Evolutionary conservation across 2,329 filamentous ascomycete genomes (phyloP).

Genomic region (Hymenoscyphus albidus): DNA sequence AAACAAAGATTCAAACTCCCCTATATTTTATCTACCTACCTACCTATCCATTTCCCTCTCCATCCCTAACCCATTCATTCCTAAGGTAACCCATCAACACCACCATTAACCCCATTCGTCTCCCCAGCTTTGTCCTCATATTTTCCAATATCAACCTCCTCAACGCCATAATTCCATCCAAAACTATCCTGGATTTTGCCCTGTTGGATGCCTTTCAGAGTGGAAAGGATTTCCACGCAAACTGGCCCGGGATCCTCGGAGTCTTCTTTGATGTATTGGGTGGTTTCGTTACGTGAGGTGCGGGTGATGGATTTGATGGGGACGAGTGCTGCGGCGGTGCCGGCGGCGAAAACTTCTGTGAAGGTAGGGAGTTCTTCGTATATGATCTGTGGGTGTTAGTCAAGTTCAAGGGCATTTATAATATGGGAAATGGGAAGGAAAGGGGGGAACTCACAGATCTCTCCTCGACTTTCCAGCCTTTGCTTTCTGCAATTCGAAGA

Average conservation of each 20-base stretch:
- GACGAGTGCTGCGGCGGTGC: conserved; percentile 86
- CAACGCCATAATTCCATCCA: conserved; percentile 34
- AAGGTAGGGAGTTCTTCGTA: conserved; percentile 58
- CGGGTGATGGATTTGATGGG: conserved; percentile 89
- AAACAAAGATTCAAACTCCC: too few species aligned
- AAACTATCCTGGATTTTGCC: conserved; percentile 68
- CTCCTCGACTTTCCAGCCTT: conserved; percentile 82
- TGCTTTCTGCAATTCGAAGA: conserved; percentile 68
- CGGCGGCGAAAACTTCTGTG: conserved; percentile 82
- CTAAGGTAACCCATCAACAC: not conserved
- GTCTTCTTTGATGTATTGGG: conserved; percentile 51
- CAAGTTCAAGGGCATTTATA: not conserved
- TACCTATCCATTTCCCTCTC: too few species aligned
- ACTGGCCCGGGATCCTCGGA: conserved; percentile 69
- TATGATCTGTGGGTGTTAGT: conserved; percentile 51
- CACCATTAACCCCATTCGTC: not conserved
- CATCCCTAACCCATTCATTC: too few species aligned
- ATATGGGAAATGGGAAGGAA: not conserved
- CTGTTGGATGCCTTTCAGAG: conserved; percentile 80
- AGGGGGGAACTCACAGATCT: conserved; percentile 51
- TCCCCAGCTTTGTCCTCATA: conserved; percentile 21
- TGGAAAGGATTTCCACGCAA: conserved; percentile 67
- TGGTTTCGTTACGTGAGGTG: conserved; percentile 47
- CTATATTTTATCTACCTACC: too few species aligned
- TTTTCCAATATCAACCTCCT: conserved; percentile 29